Evolutionary conservation across 2,329 filamentous ascomycete genomes (phyloP).

Genomic region (Geosmithia putterillii): DNA sequence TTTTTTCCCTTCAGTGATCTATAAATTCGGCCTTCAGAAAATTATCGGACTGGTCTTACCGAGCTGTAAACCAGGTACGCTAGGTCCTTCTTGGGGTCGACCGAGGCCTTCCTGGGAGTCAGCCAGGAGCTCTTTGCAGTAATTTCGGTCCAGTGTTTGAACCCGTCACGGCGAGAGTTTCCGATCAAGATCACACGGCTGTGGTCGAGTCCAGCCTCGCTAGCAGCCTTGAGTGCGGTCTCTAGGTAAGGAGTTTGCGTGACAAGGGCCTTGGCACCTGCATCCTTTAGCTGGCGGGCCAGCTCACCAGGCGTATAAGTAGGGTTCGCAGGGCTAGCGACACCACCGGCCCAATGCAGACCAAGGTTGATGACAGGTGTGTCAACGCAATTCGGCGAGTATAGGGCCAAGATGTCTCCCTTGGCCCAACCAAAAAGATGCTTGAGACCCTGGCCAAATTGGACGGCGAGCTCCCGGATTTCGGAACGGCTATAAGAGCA

Average conservation of each 20-base stretch:
- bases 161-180: constrained; percentile 46
- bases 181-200: constrained; percentile 69
- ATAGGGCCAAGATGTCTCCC: constrained; percentile 73
- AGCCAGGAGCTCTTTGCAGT: constrained; percentile 44
- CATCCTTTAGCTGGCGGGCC: constrained; percentile 71
- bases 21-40: not conserved
- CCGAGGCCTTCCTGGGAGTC: constrained; percentile 39
- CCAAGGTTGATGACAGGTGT: constrained; percentile 68
- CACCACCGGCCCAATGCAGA: constrained; percentile 69
- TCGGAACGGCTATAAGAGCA: constrained; percentile 58
- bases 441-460: constrained; percentile 73
- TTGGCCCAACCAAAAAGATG: constrained; percentile 66
- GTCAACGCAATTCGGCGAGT: constrained; percentile 78
- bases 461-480: constrained; percentile 49
- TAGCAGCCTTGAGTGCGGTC: constrained; percentile 54
- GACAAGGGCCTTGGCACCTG: constrained; percentile 59
- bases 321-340: constrained; percentile 78
- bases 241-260: constrained; percentile 60
- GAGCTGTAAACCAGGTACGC: constrained; percentile 82
- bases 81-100: constrained; percentile 59
- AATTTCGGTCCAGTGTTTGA: constrained; percentile 63
- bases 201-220: constrained; percentile 54
- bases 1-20: too few species aligned
- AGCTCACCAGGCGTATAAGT: constrained; percentile 77
- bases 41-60: constrained; percentile 8